These are phyloP conservation scores for Clarireedia monteithiana DNA, from an alignment of 2,329 filamentous ascomycete genomes.

Conservation along the genomic window DNA sequence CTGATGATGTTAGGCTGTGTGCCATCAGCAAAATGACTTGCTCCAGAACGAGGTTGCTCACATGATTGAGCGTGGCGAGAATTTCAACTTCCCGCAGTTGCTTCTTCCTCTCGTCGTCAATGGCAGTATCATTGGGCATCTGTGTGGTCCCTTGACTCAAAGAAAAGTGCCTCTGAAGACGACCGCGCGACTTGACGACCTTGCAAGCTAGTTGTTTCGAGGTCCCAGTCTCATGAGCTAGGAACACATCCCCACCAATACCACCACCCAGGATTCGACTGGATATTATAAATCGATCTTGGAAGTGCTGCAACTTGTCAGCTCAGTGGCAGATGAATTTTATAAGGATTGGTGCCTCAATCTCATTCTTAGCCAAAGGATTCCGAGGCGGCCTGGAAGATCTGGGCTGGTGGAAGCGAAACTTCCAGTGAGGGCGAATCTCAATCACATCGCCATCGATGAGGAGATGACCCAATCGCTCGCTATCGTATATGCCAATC, in stretches of 20 bases:
- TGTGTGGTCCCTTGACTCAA: neutral
- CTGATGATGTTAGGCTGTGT: constrained; percentile 46
- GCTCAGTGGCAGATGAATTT: neutral
- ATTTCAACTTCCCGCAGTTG: constrained; percentile 44
- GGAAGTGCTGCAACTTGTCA: constrained; percentile 34
- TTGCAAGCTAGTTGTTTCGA: constrained; percentile 63
- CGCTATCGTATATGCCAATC: constrained; percentile 35
- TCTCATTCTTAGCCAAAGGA: constrained; percentile 29
- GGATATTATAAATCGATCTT: constrained; percentile 40
- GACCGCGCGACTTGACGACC: constrained; percentile 37
- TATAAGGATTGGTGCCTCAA: constrained; percentile 26
- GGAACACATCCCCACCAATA: constrained; percentile 43
- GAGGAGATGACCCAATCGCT: constrained; percentile 38
- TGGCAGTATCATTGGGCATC: neutral
- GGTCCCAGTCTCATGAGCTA: constrained; percentile 44
- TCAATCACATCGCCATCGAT: constrained; percentile 42
- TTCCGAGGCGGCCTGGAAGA: constrained; percentile 10
- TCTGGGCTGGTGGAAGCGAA: constrained; percentile 29
- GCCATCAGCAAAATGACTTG: neutral
- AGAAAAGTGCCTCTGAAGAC: neutral
- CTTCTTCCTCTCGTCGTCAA: constrained; percentile 29
- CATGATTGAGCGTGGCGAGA: constrained; percentile 46
- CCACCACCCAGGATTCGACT: constrained; percentile 46
- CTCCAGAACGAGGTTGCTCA: constrained; percentile 27
- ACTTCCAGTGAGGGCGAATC: constrained; percentile 32